Evolutionary conservation across 2,329 filamentous ascomycete species (phyloP).

Genomic region (Rhexocercosporidium sp.): DNA sequence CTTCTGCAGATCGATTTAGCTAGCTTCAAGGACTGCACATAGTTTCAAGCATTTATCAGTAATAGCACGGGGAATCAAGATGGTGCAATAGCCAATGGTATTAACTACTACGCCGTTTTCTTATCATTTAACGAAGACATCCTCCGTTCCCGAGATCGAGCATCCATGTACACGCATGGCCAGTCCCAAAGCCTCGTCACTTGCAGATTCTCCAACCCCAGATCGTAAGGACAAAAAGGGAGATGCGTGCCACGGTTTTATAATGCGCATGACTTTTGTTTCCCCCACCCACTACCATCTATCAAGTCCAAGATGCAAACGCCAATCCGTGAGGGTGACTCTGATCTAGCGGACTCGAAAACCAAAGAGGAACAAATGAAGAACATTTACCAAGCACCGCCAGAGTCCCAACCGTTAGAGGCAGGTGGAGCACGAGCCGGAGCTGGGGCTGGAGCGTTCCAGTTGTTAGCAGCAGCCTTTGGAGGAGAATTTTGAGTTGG

Average conservation of each 20-base stretch:
- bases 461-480: neutral
- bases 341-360: neutral
- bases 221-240: neutral
- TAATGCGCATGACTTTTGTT: neutral
- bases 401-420: neutral
- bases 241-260: neutral
- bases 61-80: neutral
- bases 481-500: neutral
- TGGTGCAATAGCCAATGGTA: neutral
- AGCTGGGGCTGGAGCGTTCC: neutral
- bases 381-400: neutral
- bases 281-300: neutral
- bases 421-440: neutral
- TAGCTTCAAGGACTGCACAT: neutral
- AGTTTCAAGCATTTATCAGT: neutral
- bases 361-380: neutral
- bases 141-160: slow-evolving; percentile 12
- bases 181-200: slow-evolving; percentile 9
- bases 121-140: neutral
- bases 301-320: slow-evolving; percentile 3
- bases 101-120: slow-evolving; percentile 11
- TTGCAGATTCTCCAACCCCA: slow-evolving; percentile 4
- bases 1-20: neutral
- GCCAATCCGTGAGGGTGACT: slow-evolving; percentile 5
- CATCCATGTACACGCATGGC: slow-evolving; percentile 12